Evolutionary conservation across 345 rosid species (phyloP), one percentile per base, ranked within the genome.

Genomic region (Citrus sp.): DNA sequence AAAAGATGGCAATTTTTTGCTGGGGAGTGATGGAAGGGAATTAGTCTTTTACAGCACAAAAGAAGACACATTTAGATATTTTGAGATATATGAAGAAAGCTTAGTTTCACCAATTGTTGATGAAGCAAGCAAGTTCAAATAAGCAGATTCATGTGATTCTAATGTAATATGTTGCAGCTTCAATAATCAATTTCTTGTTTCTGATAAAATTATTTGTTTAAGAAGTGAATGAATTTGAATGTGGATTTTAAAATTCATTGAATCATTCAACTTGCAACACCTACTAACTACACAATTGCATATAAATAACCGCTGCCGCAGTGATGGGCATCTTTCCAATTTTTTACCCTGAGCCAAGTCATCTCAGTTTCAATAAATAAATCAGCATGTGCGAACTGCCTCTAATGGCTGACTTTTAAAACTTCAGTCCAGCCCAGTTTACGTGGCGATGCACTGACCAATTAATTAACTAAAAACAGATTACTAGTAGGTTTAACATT

Each of bases 1-100:
- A 32, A 75, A 28, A 3, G 67, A 68, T 65, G 80, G 70, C 7
- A 77, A 81, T 40, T 66, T 81, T 77, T 63, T 83, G 14, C 24
- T 85, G 76, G 85, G 83, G 2, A 59, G 25, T 73, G 67, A 73
- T 38, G 67, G 32, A 24, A 59, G 77, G 7, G 35, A 73, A 35
- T 19, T 38, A 42, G 32, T 60, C 25, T 27, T 73, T 2, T 38
- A 59, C 56, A 14, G 7, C 24, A 62, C 67, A 24, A 21, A 60
- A 37, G 55, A 73, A 38, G 77, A 24, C 8, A 35, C 35, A 56
- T 73, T 59, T 14, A 60, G 49, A 21, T 18, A 73, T 37, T 58
- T 37, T 10, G 10, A 13, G n/a, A 59, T 73, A 24, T 6, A 38
- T 7, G 67, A 73, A 10, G 77, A 73, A 21, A 37, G 67, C 19